Conservation (phyloP, 371 early-diverging fungal species). For the Encephalitozoon intestinalis region DNA sequence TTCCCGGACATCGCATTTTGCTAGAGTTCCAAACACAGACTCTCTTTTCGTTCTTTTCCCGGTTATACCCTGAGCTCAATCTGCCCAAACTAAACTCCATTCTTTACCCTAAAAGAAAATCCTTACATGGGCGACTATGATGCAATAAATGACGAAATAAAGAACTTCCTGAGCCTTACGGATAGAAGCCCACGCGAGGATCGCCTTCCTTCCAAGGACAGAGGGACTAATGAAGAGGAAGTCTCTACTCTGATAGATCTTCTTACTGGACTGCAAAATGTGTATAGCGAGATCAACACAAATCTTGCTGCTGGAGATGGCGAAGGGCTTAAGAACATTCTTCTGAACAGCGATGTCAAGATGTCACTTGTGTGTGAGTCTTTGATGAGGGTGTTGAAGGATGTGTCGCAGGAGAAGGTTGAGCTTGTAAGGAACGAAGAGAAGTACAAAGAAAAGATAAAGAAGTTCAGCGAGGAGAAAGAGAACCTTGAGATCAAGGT, state of each 20-base stretch:
- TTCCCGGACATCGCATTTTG: slow-evolving; percentile 47
- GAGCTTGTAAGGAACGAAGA: slow-evolving; percentile 22
- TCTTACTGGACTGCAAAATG: slow-evolving; percentile 33
- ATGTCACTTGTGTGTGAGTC: slow-evolving; percentile 48
- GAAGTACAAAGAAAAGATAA: slow-evolving; percentile 9
- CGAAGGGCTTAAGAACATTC: slow-evolving; percentile 38
- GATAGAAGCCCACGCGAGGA: neutral
- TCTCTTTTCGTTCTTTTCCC: neutral
- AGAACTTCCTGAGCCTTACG: slow-evolving; percentile 20
- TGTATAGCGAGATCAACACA: slow-evolving; percentile 36
- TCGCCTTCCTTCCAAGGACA: neutral
- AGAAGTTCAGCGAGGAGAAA: slow-evolving; percentile 3
- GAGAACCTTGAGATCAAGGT: slow-evolving; percentile 23
- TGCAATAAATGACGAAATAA: slow-evolving; percentile 40
- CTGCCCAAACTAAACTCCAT: neutral
- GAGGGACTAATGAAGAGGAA: neutral
- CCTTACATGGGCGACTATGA: slow-evolving; percentile 35
- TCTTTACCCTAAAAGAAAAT: neutral
- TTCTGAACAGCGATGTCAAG: slow-evolving; percentile 43
- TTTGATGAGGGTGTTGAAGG: slow-evolving; percentile 50
- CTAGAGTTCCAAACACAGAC: neutral
- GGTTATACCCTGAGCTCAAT: neutral
- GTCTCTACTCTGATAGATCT: slow-evolving; percentile 12
- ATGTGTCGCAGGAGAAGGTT: slow-evolving; percentile 40
- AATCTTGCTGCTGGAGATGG: slow-evolving; percentile 8